Evolutionary conservation across 129 eudicot genomes (phyloP).

Genomic region (Dittrichia graveolens): DNA sequence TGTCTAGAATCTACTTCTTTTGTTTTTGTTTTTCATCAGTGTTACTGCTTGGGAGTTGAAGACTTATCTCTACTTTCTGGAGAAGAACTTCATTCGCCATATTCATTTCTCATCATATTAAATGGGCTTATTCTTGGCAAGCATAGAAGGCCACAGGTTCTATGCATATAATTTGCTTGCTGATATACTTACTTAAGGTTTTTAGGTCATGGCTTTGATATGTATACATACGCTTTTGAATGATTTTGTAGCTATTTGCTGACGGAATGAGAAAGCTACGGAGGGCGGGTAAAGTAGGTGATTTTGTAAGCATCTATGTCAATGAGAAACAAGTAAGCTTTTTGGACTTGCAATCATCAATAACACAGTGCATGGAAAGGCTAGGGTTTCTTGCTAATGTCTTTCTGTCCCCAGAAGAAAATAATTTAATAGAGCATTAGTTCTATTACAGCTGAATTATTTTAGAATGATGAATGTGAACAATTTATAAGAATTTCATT

Average conservation of each 20-base stretch:
- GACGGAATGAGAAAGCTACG: constrained; percentile 79
- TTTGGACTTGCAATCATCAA: constrained; percentile 13
- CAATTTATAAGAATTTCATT: neutral
- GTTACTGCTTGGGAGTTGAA: constrained; percentile 81
- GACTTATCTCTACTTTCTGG: constrained; percentile 78
- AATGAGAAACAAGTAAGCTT: constrained; percentile 87
- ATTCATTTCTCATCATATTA: constrained; percentile 70
- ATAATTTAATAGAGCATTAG: neutral
- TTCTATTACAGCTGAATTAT: neutral
- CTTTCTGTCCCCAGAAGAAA: neutral
- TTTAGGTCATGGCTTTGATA: constrained; percentile 11
- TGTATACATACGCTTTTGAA: constrained; percentile 11
- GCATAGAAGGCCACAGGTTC: constrained; percentile 83
- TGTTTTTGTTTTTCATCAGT: constrained; percentile 44
- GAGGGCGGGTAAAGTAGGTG: constrained; percentile 88
- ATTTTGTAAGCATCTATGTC: constrained; percentile 84
- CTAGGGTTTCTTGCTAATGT: neutral
- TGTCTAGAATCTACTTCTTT: neutral
- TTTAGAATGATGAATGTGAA: constrained; percentile 4
- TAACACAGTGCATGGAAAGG: neutral
- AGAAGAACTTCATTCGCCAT: constrained; percentile 86
- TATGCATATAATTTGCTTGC: constrained; percentile 7
- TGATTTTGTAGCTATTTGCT: constrained; percentile 58
- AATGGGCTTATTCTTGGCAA: constrained; percentile 95
- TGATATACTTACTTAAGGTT: neutral